Percentiles rank a stretch among this genome's conserved stretches.
These are phyloP conservation scores for Mycena indigotica DNA, from an alignment of 768 basidiomycete species.

Conservation along the genomic window DNA sequence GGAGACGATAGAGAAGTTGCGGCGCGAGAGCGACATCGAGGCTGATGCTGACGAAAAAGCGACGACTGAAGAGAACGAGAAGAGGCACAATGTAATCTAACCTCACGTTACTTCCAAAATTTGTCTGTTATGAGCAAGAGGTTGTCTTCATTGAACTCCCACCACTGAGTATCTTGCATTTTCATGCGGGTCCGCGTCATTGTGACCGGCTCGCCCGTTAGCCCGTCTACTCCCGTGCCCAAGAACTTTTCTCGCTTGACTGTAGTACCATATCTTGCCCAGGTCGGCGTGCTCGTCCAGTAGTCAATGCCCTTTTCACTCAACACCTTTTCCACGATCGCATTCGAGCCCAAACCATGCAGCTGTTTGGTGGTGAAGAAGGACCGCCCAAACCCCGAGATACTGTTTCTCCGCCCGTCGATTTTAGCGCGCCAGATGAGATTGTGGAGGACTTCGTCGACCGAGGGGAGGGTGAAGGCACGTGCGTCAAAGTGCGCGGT, in stretches of 20 bases:
- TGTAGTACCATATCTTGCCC: conserved; percentile 20
- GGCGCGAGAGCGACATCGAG: not conserved
- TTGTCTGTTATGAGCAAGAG: conserved; percentile 7
- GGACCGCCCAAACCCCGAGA: conserved; percentile 14
- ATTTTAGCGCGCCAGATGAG: conserved; percentile 22
- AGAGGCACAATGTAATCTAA: conserved; percentile 1
- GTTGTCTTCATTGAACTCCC: conserved; percentile 18
- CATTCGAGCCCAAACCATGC: conserved; percentile 8
- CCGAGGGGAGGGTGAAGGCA: conserved; percentile 11
- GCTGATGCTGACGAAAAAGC: conserved; percentile 2
- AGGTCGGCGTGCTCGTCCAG: conserved; percentile 16
- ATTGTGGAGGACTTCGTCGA: conserved; percentile 16
- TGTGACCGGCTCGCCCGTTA: conserved; percentile 12
- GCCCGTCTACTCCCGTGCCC: conserved; percentile 2
- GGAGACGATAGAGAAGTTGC: not conserved
- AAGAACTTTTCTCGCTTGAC: conserved; percentile 16
- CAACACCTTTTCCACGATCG: conserved; percentile 13
- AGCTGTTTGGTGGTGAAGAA: conserved; percentile 17
- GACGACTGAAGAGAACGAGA: not conserved
- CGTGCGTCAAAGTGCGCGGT: conserved; percentile 21
- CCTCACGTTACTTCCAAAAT: conserved; percentile 8
- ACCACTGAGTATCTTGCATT: conserved; percentile 13
- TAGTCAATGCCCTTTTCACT: conserved; percentile 19
- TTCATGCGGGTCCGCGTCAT: conserved; percentile 9
- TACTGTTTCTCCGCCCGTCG: conserved; percentile 19